Evolutionary conservation across 768 basidiomycete genomes (phyloP), one percentile per base, ranked within the genome.

Genomic region (Lanmaoa rubissima): DNA sequence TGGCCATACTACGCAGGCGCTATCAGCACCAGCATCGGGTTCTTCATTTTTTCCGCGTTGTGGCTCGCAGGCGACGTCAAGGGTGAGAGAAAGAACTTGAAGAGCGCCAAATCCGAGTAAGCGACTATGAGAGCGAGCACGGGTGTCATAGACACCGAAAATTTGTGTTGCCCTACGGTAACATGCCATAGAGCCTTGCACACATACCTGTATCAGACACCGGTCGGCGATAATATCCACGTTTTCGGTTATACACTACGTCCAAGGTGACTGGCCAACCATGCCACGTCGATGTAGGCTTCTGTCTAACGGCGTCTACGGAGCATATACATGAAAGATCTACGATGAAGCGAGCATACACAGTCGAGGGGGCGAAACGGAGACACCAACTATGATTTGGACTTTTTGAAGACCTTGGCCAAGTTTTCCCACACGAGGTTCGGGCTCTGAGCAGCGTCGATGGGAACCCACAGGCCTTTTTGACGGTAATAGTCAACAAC

Each of bases 1-100:
- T 94, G 90, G 90, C 96, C 97, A 0, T 99, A 96, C 70, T 99
- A 99, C 62, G 78, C 80, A 0, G 92, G 94, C 36, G 92, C 95
- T 8, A 84, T 95, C 67, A 93, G 91, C 76, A 95, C 93, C 0
- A 89, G 88, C 62, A 71, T 85, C 2, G 92, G 83, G 0, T 97
- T 97, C 74, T 75, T 96, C 65, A 60, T 94, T 17, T 99, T 99
- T 74, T 86, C 87, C 12, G 83, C 85, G 0, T 68, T 96, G 21
- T 99, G 94, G 92, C 76, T 97, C 38, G 86, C 88, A 16, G 92
- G 90, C 21, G 92, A 93, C 48, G 82, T 82, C n/a, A 78, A 77
- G 59, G 86, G 86, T 63, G 76, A 76, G 61, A 82, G 76, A 68
- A 87, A 82, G 70, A 79, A 67, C 32, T 34, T 57, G 60, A 81